Conservation (phyloP, 139 green algal species). For the Desmodesmus armatus region DNA sequence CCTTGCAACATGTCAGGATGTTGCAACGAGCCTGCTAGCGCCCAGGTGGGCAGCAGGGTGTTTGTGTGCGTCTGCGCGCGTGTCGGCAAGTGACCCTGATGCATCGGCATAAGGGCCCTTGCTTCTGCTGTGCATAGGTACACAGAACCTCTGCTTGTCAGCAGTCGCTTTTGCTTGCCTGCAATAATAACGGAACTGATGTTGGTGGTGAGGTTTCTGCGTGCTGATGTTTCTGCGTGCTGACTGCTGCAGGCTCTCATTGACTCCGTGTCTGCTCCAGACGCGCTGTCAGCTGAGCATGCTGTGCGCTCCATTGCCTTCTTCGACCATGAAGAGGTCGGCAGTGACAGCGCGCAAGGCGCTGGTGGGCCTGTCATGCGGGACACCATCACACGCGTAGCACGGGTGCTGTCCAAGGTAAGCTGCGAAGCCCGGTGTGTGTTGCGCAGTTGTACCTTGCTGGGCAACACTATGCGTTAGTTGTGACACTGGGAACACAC, state of each 20-base stretch:
- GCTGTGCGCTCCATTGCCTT: conserved; percentile 86
- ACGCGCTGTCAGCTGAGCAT: conserved; percentile 70
- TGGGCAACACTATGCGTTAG: too few species aligned
- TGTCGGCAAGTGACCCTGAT: too few species aligned
- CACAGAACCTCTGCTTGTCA: not conserved
- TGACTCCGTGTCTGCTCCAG: conserved; percentile 56
- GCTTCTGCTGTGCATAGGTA: not conserved
- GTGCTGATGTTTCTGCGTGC: not conserved
- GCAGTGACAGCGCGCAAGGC: conserved; percentile 66
- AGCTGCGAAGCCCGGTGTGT: too few species aligned
- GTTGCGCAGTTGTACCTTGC: too few species aligned
- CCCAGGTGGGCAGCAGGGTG: too few species aligned
- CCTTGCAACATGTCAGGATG: too few species aligned
- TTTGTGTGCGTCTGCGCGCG: too few species aligned
- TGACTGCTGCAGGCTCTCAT: conserved; percentile 70
- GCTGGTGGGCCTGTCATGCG: conserved; percentile 91
- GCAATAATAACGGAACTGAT: not conserved
- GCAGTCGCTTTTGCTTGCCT: not conserved
- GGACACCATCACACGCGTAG: conserved; percentile 88
- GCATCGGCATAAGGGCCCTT: too few species aligned
- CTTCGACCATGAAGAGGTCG: conserved; percentile 97
- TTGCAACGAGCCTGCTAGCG: too few species aligned
- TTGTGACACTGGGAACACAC: too few species aligned
- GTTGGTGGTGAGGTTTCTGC: not conserved
- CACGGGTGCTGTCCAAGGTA: conserved; percentile 59